A percentile compares a stretch with the other conserved stretches of the same genome.
Evolutionary conservation across 1,284 basidiomycete genomes (phyloP).

Genomic region (Chalciporus sp.): DNA sequence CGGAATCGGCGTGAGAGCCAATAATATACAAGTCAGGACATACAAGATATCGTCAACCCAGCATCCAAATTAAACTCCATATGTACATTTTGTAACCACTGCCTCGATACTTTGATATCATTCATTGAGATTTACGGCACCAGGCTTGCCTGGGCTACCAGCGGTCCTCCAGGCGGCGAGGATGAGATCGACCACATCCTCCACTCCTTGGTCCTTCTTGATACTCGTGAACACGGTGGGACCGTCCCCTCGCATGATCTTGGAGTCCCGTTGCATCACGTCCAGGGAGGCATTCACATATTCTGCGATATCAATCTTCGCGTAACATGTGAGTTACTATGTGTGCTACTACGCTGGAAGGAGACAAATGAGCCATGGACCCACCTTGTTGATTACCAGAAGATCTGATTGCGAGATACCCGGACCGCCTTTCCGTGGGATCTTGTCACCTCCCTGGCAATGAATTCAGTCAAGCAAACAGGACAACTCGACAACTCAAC

Average conservation of each 20-base stretch:
- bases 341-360: background rate
- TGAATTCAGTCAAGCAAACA: slow-evolving; percentile 7
- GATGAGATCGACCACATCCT: slow-evolving; percentile 83
- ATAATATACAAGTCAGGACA: background rate
- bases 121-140: slow-evolving; percentile 46
- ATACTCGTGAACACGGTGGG: slow-evolving; percentile 94
- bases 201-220: slow-evolving; percentile 78
- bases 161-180: slow-evolving; percentile 85
- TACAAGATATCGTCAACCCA: slow-evolving; percentile 3
- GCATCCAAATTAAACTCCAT: slow-evolving; percentile 8
- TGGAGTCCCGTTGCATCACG: slow-evolving; percentile 94
- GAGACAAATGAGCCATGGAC: slow-evolving; percentile 12
- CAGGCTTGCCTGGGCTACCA: slow-evolving; percentile 65
- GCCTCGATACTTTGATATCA: background rate
- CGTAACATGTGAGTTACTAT: background rate
- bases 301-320: slow-evolving; percentile 87
- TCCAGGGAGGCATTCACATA: slow-evolving; percentile 92
- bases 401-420: slow-evolving; percentile 96
- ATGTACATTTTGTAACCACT: slow-evolving; percentile 1
- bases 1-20: slow-evolving; percentile 11
- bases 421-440: slow-evolving; percentile 96
- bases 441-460: slow-evolving; percentile 90
- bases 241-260: slow-evolving; percentile 90
- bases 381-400: slow-evolving; percentile 92
- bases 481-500: slow-evolving; percentile 8